Percentiles rank a stretch among this genome's conserved stretches.
phyloP scores from a whole-genome alignment of 208 protist genomes.

The Crithidia thermophila region DNA sequence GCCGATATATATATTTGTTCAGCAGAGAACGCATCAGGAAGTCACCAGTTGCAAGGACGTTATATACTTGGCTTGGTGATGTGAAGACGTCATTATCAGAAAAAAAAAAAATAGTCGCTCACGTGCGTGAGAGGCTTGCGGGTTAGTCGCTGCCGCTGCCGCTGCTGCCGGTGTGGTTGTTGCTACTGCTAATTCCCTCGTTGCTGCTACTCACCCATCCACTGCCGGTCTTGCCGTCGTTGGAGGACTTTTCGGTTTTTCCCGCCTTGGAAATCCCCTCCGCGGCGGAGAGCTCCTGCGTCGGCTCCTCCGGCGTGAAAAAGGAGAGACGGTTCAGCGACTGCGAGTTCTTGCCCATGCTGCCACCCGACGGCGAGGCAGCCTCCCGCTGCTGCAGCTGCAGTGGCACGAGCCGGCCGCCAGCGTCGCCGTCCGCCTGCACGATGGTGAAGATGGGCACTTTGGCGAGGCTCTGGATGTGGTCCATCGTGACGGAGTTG shows the following conservation, averaged over 20 bases:
- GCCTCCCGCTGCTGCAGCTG: constrained; percentile 1
- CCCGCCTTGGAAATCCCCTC: background rate
- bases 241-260: constrained; percentile 10
- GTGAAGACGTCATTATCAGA: background rate
- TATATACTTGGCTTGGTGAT: constrained; percentile 2
- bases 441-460: constrained; percentile 27
- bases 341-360: background rate
- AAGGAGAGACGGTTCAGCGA: constrained; percentile 9
- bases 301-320: background rate
- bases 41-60: constrained; percentile 2
- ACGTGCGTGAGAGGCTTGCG: background rate
- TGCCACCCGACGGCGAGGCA: background rate
- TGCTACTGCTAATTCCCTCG: constrained; percentile 25
- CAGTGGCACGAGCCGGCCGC: constrained; percentile 15
- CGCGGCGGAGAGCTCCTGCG: background rate
- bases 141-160: constrained; percentile 32
- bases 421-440: constrained; percentile 15
- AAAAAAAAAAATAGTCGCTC: background rate
- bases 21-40: background rate
- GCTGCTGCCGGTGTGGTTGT: constrained; percentile 32
- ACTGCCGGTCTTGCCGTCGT: constrained; percentile 2
- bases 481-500: constrained; percentile 9
- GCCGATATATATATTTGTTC: constrained; percentile 23
- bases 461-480: constrained; percentile 12
- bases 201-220: constrained; percentile 29